phyloP scores from a whole-genome alignment of 164 flowering plant genomes.

The Platanus orientalis region DNA sequence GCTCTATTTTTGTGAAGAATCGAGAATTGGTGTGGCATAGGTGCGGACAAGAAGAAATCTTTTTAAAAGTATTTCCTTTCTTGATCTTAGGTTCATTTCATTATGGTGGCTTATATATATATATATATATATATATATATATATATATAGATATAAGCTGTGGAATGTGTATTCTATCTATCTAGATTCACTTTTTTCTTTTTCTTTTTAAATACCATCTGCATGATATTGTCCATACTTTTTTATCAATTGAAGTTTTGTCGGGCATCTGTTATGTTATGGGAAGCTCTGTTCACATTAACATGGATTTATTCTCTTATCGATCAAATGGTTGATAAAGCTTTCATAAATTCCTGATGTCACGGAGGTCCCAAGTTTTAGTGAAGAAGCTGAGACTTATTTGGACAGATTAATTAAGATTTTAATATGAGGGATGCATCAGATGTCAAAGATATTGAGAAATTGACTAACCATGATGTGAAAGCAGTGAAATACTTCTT shows the following conservation, averaged over 20 bases:
- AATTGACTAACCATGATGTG: conserved; percentile 90
- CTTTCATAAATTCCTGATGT: conserved; percentile 86
- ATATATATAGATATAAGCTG: too few species aligned
- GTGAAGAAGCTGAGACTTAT: conserved; percentile 54
- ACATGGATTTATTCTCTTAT: conserved; percentile 13
- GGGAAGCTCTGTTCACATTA: neutral
- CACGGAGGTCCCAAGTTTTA: conserved; percentile 75
- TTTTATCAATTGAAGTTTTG: neutral
- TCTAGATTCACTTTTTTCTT: too few species aligned
- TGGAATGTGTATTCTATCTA: neutral
- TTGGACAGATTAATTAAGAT: conserved; percentile 49
- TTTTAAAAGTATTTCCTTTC: too few species aligned
- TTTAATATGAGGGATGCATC: conserved; percentile 64
- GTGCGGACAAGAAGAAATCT: too few species aligned
- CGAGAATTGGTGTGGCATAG: too few species aligned
- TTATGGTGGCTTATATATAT: too few species aligned
- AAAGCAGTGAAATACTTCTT: conserved; percentile 98
- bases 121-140: too few species aligned
- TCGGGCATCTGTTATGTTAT: neutral
- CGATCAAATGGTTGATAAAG: conserved; percentile 87
- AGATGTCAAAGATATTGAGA: conserved; percentile 83
- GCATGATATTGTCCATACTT: neutral
- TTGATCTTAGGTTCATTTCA: too few species aligned
- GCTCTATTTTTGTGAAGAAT: too few species aligned
- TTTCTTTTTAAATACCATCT: neutral